Evolutionary conservation across 2,329 filamentous ascomycete species (phyloP), one percentile per base, ranked within the genome.

Genomic region (Cercospora brassicicola): DNA sequence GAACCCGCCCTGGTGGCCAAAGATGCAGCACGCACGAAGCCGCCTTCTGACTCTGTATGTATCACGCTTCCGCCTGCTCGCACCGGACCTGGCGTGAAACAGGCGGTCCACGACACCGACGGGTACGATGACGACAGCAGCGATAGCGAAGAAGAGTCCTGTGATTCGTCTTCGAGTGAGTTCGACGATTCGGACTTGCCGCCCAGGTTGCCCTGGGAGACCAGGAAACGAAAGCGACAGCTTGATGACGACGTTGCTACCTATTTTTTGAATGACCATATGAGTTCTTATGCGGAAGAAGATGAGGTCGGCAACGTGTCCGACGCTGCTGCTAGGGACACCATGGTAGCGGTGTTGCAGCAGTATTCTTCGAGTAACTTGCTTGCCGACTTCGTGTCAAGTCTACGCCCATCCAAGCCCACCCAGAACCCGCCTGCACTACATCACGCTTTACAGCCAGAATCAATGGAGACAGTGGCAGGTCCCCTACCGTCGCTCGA

Each of bases 61-160:
- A 23, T 45, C 28, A 39, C 42, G 51, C 73, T 74, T 31, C 62
- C 63, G 18, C 61, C 73, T 9, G 65, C 72, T 28, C 13, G 61
- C 9, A 56, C 39, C 7, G 36, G 64, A 20, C 68, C 64, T 71
- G 66, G 57, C 57, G 9, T 20, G 48, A 59, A 45, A 13, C 33
- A n/a, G 48, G 61, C 18, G n/a, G 59, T 57, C 8, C 57, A 71
- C 66, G 55, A 63, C 39, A 67, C 36, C 68, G 30, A 67, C 59
- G 20, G 20, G 30, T 48, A 70, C 23, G 48, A 62, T 36, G 59
- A 73, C 61, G 64, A 72, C 65, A 62, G 65, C 65, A 36, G 55
- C 62, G 75, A 73, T 8, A 76, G 74, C 65, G 73, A 76, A 48
- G 74, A 75, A 59, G 72, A 76, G n/a, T 74, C 69, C 2, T 74